These are phyloP conservation scores for Diutina siamensis DNA, from an alignment of 1,139 yeast species.

Conservation along the genomic window DNA sequence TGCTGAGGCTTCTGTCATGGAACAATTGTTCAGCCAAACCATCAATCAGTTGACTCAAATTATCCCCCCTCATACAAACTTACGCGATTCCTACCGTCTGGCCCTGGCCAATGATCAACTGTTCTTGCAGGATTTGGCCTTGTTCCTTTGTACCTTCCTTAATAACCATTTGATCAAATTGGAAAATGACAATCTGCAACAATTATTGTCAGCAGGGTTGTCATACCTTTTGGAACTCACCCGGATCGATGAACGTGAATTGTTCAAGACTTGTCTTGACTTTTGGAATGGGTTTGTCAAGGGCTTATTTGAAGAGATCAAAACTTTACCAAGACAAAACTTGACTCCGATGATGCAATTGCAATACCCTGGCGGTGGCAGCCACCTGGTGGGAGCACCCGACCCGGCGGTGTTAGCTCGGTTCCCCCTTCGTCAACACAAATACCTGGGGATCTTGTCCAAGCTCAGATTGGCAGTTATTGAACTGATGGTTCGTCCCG, in stretches of 20 bases:
- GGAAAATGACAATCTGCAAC: constrained; percentile 53
- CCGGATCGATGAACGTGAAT: constrained; percentile 87
- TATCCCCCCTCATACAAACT: constrained; percentile 66
- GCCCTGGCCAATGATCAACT: constrained; percentile 86
- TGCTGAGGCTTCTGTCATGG: constrained; percentile 52
- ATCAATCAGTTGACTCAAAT: constrained; percentile 62
- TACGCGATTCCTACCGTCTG: constrained; percentile 58
- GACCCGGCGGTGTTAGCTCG: constrained; percentile 69
- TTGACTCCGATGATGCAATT: constrained; percentile 68
- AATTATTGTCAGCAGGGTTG: constrained; percentile 60
- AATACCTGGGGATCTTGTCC: constrained; percentile 63
- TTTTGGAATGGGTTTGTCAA: constrained; percentile 84
- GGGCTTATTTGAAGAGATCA: constrained; percentile 76
- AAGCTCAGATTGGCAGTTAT: constrained; percentile 81
- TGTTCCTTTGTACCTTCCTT: constrained; percentile 81
- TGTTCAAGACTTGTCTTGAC: constrained; percentile 89
- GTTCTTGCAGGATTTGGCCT: constrained; percentile 88
- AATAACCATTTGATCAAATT: constrained; percentile 64
- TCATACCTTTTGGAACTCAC: constrained; percentile 76
- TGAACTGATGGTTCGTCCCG: constrained; percentile 97
- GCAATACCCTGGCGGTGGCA: constrained; percentile 33
- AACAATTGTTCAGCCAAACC: constrained; percentile 59
- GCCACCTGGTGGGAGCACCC: constrained; percentile 61
- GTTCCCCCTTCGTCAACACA: constrained; percentile 78
- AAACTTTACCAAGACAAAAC: constrained; percentile 61